Percentiles rank a stretch among this genome's conserved stretches.
Conservation (phyloP, 176 grass and related monocot species). For the Tillandsia fasciculata region DNA sequence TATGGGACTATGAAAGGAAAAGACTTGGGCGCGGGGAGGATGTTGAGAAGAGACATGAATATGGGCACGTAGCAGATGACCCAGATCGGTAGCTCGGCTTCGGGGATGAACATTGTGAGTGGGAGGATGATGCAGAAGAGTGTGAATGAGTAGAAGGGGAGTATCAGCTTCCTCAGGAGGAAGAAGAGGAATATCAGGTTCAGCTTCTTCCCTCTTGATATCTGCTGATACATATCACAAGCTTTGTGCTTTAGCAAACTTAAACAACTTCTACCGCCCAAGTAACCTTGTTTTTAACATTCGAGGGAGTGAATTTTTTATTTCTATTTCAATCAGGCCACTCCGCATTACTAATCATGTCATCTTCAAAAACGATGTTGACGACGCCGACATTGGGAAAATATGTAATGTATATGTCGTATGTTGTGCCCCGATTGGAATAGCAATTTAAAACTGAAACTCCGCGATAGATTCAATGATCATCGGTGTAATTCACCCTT, state of each 20-base stretch:
- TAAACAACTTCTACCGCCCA: background rate
- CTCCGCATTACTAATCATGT: too few species aligned
- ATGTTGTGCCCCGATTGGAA: background rate
- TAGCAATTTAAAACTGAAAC: background rate
- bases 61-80: constrained; percentile 83
- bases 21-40: constrained; percentile 64
- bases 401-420: too few species aligned
- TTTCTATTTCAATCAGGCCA: too few species aligned
- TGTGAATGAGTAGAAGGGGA: constrained; percentile 84
- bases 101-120: constrained; percentile 80
- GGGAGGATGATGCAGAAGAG: constrained; percentile 82
- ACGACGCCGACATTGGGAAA: too few species aligned
- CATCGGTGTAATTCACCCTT: too few species aligned
- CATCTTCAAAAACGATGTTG: too few species aligned
- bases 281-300: too few species aligned
- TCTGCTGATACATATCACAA: constrained; percentile 38
- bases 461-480: too few species aligned
- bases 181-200: constrained; percentile 93
- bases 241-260: constrained; percentile 12
- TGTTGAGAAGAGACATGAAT: constrained; percentile 68
- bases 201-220: constrained; percentile 78
- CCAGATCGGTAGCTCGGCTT: constrained; percentile 73
- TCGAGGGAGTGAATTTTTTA: too few species aligned
- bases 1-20: constrained; percentile 81
- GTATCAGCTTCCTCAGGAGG: constrained; percentile 72